A percentile compares a stretch with the other conserved stretches of the same genome.
Evolutionary conservation across 495 filamentous ascomycete genomes (phyloP).

Genomic region (Lasiosphaeria miniovina): DNA sequence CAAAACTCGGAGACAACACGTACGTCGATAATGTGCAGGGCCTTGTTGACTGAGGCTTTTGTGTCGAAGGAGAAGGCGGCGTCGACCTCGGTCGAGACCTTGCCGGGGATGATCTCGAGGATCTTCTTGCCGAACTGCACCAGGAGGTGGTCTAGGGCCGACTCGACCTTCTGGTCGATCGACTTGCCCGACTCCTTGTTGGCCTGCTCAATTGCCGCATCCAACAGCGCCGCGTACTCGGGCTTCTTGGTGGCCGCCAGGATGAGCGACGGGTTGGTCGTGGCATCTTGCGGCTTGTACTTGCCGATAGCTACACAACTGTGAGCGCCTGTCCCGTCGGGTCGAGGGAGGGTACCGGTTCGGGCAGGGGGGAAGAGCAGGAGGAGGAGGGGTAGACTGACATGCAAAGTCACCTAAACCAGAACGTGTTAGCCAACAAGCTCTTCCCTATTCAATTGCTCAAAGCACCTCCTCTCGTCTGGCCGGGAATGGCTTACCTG

Average conservation of each 20-base stretch:
- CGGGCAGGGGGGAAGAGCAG: background rate
- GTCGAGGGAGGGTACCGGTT: background rate
- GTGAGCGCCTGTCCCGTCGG: slow-evolving; percentile 36
- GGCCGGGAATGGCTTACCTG: slow-evolving; percentile 60
- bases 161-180: slow-evolving; percentile 74
- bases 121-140: slow-evolving; percentile 99
- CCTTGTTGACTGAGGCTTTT: slow-evolving; percentile 89
- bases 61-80: slow-evolving; percentile 95
- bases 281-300: slow-evolving; percentile 99
- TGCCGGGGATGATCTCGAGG: slow-evolving; percentile 92
- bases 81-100: slow-evolving; percentile 98
- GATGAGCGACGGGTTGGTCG: slow-evolving; percentile 98
- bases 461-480: background rate
- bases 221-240: slow-evolving; percentile 91
- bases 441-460: background rate
- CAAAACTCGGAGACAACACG: slow-evolving; percentile 18
- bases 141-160: slow-evolving; percentile 85
- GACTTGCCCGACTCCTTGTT: slow-evolving; percentile 62
- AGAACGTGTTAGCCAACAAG: slow-evolving; percentile 11
- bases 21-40: slow-evolving; percentile 94
- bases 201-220: slow-evolving; percentile 79
- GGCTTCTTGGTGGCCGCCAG: slow-evolving; percentile 96
- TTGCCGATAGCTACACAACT: slow-evolving; percentile 78
- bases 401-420: slow-evolving; percentile 72
- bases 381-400: slow-evolving; percentile 44